phyloP scores from a whole-genome alignment of 2,329 filamentous ascomycete genomes.

The Sarocladiaceae sp. region DNA sequence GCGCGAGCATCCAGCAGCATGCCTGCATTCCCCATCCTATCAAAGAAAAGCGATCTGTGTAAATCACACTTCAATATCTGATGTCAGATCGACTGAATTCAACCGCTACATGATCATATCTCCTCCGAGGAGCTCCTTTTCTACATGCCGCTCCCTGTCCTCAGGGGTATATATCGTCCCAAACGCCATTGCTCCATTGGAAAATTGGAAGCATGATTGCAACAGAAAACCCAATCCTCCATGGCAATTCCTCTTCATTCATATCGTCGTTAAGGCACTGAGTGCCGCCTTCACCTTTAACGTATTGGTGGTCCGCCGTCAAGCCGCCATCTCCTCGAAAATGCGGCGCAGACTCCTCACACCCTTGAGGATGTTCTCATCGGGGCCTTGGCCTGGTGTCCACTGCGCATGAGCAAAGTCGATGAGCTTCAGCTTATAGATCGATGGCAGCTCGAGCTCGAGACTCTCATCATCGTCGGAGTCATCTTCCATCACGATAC shows the following conservation, averaged over 20 bases:
- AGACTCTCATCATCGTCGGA: slow-evolving; percentile 38
- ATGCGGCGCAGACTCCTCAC: slow-evolving; percentile 66
- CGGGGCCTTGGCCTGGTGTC: slow-evolving; percentile 73
- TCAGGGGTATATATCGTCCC: slow-evolving; percentile 2
- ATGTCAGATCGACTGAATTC: no score
- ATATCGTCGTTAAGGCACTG: slow-evolving; percentile 20
- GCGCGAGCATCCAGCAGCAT: no score
- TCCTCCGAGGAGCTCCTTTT: background rate
- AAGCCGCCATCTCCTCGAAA: slow-evolving; percentile 55
- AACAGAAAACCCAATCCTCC: no score
- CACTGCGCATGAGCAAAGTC: slow-evolving; percentile 93
- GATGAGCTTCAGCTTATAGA: slow-evolving; percentile 80
- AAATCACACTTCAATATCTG: no score
- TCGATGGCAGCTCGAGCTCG: slow-evolving; percentile 46
- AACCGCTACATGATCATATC: no score
- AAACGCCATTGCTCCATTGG: background rate
- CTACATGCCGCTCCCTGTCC: background rate
- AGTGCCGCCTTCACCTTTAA: background rate
- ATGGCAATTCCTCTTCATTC: background rate
- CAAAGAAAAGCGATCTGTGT: no score
- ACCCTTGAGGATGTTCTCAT: slow-evolving; percentile 75
- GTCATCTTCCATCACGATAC: slow-evolving; percentile 48
- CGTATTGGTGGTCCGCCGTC: slow-evolving; percentile 13
- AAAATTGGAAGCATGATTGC: background rate
- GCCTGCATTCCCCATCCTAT: no score